These are phyloP conservation scores for Prunus armeniaca DNA, from an alignment of 306 rosid species.

Conservation along the genomic window DNA sequence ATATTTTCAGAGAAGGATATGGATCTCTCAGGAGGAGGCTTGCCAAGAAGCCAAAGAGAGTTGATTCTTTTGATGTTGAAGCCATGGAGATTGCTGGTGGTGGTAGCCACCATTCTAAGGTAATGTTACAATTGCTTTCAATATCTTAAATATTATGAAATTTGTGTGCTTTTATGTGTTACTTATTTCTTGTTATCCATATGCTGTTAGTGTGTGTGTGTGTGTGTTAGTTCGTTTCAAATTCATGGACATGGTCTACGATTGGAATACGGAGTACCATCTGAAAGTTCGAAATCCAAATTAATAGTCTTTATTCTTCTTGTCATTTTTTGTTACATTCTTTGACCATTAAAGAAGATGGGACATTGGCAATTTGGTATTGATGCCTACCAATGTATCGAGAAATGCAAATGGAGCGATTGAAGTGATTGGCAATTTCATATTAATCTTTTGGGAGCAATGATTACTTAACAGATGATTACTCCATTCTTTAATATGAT, in stretches of 20 bases:
- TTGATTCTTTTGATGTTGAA: conserved; percentile 88
- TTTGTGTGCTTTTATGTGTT: background rate
- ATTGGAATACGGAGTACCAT: background rate
- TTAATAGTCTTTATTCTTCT: background rate
- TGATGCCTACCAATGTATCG: background rate
- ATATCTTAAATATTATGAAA: background rate
- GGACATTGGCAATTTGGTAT: background rate
- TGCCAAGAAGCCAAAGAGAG: conserved; percentile 72
- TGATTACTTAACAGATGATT: background rate
- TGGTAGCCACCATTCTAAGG: conserved; percentile 50
- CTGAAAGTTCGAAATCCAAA: background rate
- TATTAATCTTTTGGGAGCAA: background rate
- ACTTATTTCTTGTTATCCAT: background rate
- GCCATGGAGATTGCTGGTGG: conserved; percentile 80
- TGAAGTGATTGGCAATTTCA: background rate
- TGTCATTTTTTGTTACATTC: background rate
- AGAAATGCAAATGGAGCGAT: background rate
- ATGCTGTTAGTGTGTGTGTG: background rate
- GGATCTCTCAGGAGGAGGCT: conserved; percentile 79
- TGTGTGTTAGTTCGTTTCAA: background rate
- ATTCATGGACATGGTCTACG: background rate
- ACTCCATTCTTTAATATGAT: background rate
- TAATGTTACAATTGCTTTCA: conserved; percentile 3
- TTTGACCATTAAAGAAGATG: background rate
- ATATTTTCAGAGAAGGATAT: conserved; percentile 46